Evolutionary conservation across 106 monocot species (phyloP), one percentile per base, ranked within the genome.

Genomic region (Chionographis japonica): DNA sequence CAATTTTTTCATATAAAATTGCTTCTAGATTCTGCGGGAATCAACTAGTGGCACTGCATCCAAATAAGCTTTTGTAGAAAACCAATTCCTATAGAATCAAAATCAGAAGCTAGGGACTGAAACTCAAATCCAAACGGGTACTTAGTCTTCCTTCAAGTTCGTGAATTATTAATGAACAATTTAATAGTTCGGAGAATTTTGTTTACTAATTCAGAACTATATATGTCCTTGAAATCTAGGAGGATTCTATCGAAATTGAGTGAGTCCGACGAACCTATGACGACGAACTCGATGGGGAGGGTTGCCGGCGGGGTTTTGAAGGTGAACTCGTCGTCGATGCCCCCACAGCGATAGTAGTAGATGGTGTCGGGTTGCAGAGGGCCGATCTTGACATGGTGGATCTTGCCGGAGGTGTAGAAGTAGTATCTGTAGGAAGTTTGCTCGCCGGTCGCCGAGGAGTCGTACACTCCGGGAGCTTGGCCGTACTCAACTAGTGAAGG

Each of bases 301-400:
- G 68, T 12, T 12, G 78, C 63, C 11, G 94, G 94, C 0, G 90
- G 74, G 27, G 90, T 94, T 65, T 83, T 90, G 77, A 94, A 85
- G 52, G 56, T 83, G 75, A 77, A 82, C 67, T 85, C 83, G 0
- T 76, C 68, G 41, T 53, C 90, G 20, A 65, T 50, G 15, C 67
- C 65, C 11, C 89, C 76, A 62, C 90, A 87, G 3, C 90, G 84
- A 58, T 90, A 90, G 80, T 83, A 88, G 68, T 94, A 94, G 6
- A 79, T 62, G 0, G 80, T 85, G 68, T 77, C 58, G 12, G 90
- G 80, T 7, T 74, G 62, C 42, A 94, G 51, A 1, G 94, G 90
- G 0, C 94, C 94, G 43, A 94, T 77, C 64, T 58, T 76, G 50
- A 88, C 90, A 52, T 85, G 76, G 75, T 94, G 87, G 58, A 94